Percentiles rank a stretch among this genome's conserved stretches.
Evolutionary conservation across 257 asterid genomes (phyloP).

Genomic region (Lavandula angustifolia): DNA sequence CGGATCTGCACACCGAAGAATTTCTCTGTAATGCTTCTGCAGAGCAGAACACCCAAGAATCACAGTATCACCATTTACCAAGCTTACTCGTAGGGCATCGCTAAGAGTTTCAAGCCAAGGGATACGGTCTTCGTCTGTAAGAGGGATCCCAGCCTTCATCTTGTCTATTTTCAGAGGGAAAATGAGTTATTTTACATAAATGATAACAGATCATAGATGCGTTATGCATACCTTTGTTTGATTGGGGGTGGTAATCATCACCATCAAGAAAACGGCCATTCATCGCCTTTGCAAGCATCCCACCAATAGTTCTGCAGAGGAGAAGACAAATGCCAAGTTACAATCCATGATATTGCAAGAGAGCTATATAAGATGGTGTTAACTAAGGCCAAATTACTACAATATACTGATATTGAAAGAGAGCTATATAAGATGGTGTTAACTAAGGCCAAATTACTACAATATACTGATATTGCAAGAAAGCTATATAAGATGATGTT

Average conservation of each 20-base stretch:
- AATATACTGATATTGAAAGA: too few relatives aligned
- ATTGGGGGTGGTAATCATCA: conserved; percentile 69
- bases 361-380: not conserved
- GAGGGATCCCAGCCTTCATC: conserved; percentile 67
- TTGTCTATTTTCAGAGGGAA: conserved; percentile 38
- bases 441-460: too few relatives aligned
- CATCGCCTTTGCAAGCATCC: conserved; percentile 56
- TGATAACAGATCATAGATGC: not conserved
- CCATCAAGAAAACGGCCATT: conserved; percentile 69
- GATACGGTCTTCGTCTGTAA: conserved; percentile 69
- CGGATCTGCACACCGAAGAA: conserved; percentile 75
- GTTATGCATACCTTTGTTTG: conserved; percentile 63
- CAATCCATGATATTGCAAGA: too few relatives aligned
- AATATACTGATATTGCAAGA: too few relatives aligned
- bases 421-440: too few relatives aligned
- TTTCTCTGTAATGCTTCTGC: conserved; percentile 71
- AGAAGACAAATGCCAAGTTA: not conserved
- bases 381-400: not conserved
- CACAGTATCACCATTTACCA: conserved; percentile 39
- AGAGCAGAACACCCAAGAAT: conserved; percentile 87
- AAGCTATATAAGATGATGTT: too few relatives aligned
- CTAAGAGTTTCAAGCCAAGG: conserved; percentile 82
- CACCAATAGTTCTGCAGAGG: conserved; percentile 65
- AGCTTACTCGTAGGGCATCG: conserved; percentile 41
- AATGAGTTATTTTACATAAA: not conserved